Base-by-base conservation (phyloP, 345 rosid genomes). In the Iberis pinnata region DNA sequence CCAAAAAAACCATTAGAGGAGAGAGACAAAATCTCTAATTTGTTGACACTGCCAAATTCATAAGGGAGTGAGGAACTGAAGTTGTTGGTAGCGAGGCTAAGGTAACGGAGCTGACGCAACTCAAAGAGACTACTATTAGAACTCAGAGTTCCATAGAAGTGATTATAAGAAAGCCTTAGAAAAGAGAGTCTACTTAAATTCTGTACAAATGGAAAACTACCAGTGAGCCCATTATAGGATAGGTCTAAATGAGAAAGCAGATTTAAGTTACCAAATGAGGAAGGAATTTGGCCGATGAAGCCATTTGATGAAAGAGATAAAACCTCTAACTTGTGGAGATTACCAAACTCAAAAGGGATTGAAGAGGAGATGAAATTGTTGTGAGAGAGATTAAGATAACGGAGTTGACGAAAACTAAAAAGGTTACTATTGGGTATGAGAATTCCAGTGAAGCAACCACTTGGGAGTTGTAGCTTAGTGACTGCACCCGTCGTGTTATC, bases 311-410 rank as follows among this genome's bases (percentile, higher is more conserved):
- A 49, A 40, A 60, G 65, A 31, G 7, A 12, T 5, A 60, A 49
- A 3, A 31, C 14, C 65, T 19, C 7, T 31, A 60, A 12, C 16
- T 8, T 49, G 35, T 22, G 29, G 49, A 60, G 50, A 31, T 15
- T 29, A 12, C 65, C 26, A 14, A 60, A 11, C 11, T 41, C 42
- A 5, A 29, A 60, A 40, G 49, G 57, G 7, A 60, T 8, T 14
- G 35, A 18, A 18, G 65, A 60, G 22, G 25, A 40, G 22, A 9
- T 22, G 19, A 60, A 49, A 33, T 49, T 29, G 65, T 49, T 60
- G 12, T 0, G 2, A 29, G 17, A 32, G 2, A 60, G 57, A 29
- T 49, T 2, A 40, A 60, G 65, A 9, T 14, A 15, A 2, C 62
- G 52, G 4, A 44, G 47, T 10, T 54, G 59, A 16, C 40, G 59